Base-by-base conservation (phyloP, 495 filamentous ascomycete genomes). In the Immersiella caudata region DNA sequence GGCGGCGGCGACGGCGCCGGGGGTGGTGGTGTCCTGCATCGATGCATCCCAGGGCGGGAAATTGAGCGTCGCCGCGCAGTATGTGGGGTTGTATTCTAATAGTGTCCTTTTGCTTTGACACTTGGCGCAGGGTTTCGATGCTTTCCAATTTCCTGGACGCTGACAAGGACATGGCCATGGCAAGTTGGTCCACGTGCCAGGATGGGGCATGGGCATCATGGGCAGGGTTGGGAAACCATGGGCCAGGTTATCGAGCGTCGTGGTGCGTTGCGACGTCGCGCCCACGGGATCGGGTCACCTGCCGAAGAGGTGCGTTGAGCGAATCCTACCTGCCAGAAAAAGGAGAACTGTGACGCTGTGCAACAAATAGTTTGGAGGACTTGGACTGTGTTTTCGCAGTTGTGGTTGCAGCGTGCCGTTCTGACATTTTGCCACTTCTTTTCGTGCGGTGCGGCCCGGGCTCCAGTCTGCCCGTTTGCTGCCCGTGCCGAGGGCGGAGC, bases 301-400 rank as follows among this genome's bases (percentile, higher is more conserved):
- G 56, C 24, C 56, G 56, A 27, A 26, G 56, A 26, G 57, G 57
- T 60, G 25, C 26, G 16, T 40, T n/a, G 1, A 6, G 57, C 12
- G 57, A 35, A 33, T 60, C 25, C 29, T 60, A 22, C 57, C 26
- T 60, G 57, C 57, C 57, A 60, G 26, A 22, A 2, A 62, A 22
- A 62, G 59, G 59, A 16, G 59, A 62, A 60, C 29, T 35, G 59
- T 62, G 36, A 26, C 59, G 21, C 14, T 62, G 29, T 61, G 20
- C 11, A 25, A 62, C 35, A 46, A 24, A 46, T 62, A 46, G n/a
- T n/a, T n/a, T 49, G 35, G 12, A 25, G 9, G 14, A 18, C 16
- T 12, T 12, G 40, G 56, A 6, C 14, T 25, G 12, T 58, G 11
- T 24, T 29, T n/a, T n/a, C n/a, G n/a, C n/a, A n/a, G n/a, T 58